These are phyloP conservation scores for Penicillium vulpinum DNA, from an alignment of 2,329 filamentous ascomycete species.

Conservation along the genomic window DNA sequence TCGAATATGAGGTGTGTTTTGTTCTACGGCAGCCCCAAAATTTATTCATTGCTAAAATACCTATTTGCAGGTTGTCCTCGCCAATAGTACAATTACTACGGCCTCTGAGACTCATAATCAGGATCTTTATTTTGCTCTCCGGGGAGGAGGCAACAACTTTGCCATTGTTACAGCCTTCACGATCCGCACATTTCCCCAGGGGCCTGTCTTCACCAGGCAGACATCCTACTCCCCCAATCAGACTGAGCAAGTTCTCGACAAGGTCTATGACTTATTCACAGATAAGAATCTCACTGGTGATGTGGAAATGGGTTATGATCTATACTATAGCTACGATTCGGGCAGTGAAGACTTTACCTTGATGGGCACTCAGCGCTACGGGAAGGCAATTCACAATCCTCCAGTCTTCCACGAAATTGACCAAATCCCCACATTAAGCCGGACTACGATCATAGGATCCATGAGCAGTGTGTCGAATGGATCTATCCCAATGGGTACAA, in stretches of 20 bases:
- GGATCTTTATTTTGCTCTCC: conserved; percentile 40
- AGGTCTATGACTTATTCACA: conserved; percentile 15
- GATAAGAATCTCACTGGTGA: conserved; percentile 11
- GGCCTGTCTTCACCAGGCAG: conserved; percentile 37
- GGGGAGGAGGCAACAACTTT: conserved; percentile 43
- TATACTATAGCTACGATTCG: conserved; percentile 18
- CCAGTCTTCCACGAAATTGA: conserved; percentile 15
- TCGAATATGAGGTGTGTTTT: conserved; percentile 12
- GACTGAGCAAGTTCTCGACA: conserved; percentile 3
- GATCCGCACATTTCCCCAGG: conserved; percentile 37
- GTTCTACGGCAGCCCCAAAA: neutral
- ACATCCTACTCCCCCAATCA: conserved; percentile 18
- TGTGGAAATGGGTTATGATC: conserved; percentile 19
- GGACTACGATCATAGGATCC: neutral
- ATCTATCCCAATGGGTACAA: conserved; percentile 6
- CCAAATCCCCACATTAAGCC: conserved; percentile 12
- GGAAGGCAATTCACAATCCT: conserved; percentile 14
- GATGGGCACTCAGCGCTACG: conserved; percentile 20
- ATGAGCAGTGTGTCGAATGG: conserved; percentile 1
- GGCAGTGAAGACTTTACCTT: conserved; percentile 11
- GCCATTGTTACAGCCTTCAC: conserved; percentile 40
- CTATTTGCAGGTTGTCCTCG: conserved; percentile 17
- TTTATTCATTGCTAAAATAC: neutral
- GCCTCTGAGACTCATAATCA: conserved; percentile 29
- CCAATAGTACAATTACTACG: conserved; percentile 26